Evolutionary conservation across 768 basidiomycete genomes (phyloP).

Genomic region (Gloeopeniophorella convolvens): DNA sequence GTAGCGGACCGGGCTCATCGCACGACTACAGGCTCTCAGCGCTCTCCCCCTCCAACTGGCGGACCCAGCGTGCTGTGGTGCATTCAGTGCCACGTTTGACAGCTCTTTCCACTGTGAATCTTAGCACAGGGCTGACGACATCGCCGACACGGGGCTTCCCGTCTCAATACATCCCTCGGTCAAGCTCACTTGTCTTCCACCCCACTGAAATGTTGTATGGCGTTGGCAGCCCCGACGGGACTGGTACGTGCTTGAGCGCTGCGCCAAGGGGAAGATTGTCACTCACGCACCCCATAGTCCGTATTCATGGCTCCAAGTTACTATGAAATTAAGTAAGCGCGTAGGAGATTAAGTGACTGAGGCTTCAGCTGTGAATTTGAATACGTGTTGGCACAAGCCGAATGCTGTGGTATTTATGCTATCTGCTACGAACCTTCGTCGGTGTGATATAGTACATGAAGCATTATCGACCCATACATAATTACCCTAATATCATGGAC

Average conservation of each 20-base stretch:
- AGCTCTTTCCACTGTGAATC: conserved; percentile 38
- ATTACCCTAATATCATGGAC: not conserved
- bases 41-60: conserved; percentile 53
- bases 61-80: conserved; percentile 56
- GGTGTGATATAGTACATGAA: conserved; percentile 2
- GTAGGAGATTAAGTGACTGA: no score
- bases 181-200: conserved; percentile 70
- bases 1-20: not conserved
- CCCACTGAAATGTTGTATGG: conserved; percentile 83
- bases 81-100: conserved; percentile 44
- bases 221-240: conserved; percentile 66
- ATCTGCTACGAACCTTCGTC: conserved; percentile 5
- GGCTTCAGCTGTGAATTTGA: no score
- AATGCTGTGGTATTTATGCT: conserved; percentile 3
- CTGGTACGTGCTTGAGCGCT: conserved; percentile 24
- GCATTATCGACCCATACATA: conserved; percentile 5
- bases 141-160: conserved; percentile 50
- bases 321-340: conserved; percentile 8
- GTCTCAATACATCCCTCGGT: conserved; percentile 54
- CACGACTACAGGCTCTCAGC: conserved; percentile 34
- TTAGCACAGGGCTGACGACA: conserved; percentile 49
- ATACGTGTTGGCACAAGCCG: no score
- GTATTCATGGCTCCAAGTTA: conserved; percentile 20
- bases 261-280: not conserved
- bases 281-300: conserved; percentile 6